Conservation (phyloP, 306 rosid genomes). For the Citrullus amarus region DNA sequence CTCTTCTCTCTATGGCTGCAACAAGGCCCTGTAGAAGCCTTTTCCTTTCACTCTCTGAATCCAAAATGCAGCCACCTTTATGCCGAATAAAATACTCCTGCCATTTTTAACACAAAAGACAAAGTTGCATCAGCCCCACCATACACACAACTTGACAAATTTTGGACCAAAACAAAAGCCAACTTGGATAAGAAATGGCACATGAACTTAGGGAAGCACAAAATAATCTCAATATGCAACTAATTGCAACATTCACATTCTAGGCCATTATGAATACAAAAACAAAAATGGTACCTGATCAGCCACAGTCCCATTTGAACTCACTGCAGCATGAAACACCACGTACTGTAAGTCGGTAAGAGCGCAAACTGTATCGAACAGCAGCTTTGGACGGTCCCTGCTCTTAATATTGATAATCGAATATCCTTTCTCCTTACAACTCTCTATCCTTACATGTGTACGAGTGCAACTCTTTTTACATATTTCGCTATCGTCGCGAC, state of each 20-base stretch:
- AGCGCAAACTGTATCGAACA: constrained; percentile 76
- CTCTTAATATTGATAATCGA: constrained; percentile 53
- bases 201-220: neutral
- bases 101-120: neutral
- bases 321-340: constrained; percentile 76
- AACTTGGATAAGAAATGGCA: neutral
- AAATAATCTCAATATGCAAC: neutral
- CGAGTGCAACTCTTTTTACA: constrained; percentile 58
- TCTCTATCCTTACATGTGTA: constrained; percentile 47
- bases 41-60: constrained; percentile 36
- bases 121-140: neutral
- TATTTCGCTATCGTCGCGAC: constrained; percentile 27
- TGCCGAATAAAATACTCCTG: constrained; percentile 76
- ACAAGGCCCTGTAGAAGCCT: constrained; percentile 43
- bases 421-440: constrained; percentile 57
- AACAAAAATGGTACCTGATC: constrained; percentile 40
- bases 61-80: constrained; percentile 24
- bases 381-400: constrained; percentile 61
- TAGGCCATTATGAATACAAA: neutral
- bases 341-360: constrained; percentile 60
- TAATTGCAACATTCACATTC: neutral
- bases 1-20: constrained; percentile 81
- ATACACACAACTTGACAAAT: neutral
- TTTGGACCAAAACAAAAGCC: neutral
- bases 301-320: constrained; percentile 52